Base-by-base conservation (phyloP, 2,329 filamentous ascomycete genomes). In the Cordyceps javanica region DNA sequence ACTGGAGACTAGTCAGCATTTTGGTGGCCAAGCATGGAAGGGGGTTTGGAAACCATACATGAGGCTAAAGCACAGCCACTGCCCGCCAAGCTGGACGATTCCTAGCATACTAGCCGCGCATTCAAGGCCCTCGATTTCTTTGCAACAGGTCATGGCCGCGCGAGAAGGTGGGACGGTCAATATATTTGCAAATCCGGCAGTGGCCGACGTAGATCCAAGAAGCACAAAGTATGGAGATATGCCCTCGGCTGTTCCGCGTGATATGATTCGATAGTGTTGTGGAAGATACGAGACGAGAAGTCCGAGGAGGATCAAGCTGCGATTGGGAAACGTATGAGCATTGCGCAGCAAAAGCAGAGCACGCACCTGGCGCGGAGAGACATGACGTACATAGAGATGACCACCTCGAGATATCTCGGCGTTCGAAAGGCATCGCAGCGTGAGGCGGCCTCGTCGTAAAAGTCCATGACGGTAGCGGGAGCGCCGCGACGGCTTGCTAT, bases 201-300 rank as follows among this genome's bases (percentile, higher is more conserved):
- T 96, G 65, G 89, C 89, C 8, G 91, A 95, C 1, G 93, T 93
- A 26, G 89, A 90, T 60, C 94, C 94, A n/a, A 99, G 84, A 2
- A 97, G 82, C 62, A 99, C 86, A 69, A 96, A 99, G 73, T 93
- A 94, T 9, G 94, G 93, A 30, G 92, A 97, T 61, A 99, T 92
- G 61, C 94, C 94, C 71, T 96, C 93, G 23, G 93, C 95, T 14
- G 90, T 94, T 60, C 87, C 84, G 57, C 91, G 85, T 41, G 82
- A 79, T 64, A 96, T 90, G 73, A 99, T 97, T 67, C 94, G 91
- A 71, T 88, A 83, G 73, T 97, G 93, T 70, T 99, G 94, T 1
- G 94, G 94, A 2, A 97, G 81, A 75, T 99, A 99, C 34, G 93
- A 97, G 59, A 96, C 76, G 61, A 97, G 79, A 66, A 97, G 92